Evolutionary conservation across 768 basidiomycete species (phyloP), one percentile per base, ranked within the genome.

Genomic region (Lactifluus piperatus): DNA sequence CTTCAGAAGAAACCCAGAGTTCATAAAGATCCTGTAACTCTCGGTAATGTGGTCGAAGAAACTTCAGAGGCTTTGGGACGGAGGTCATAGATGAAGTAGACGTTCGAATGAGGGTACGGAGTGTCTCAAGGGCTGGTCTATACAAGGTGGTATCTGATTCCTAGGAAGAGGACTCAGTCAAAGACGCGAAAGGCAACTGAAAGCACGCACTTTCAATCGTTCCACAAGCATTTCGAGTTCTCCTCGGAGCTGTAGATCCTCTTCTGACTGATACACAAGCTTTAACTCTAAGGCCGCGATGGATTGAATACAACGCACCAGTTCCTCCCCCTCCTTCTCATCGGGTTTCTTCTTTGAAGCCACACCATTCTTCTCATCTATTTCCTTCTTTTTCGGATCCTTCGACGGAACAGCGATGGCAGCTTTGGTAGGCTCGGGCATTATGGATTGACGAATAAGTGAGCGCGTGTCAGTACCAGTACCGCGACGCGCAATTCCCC

Each of bases 61-160:
- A 99, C 75, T 99, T 99, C 58, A 99, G 80, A 29, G 97, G 97
- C 76, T 99, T 98, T 1, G 97, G 97, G 10, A 99, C 95, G 24
- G 93, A 94, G 11, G 97, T 99, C 95, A 99, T 98, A 6, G 94
- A 97, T 16, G 91, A 94, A 4, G 97, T 99, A 11, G 94, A 94
- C 6, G 95, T 97, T 68, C 92, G 81, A 68, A 98, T 98, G 44
- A 98, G 78, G 7, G 89, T 93, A 49, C 95, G 83, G 10, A 99
- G 79, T 4, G 92, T 92, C 75, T 99, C 95, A 14, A 99, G 79
- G 27, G 95, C 93, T 24, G 94, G 87, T 18, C 85, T 79, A 71
- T 97, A 92, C 32, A 98, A 79, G 32, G 81, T 78, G 0, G 84
- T 86, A 68, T 97, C 84, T 58, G 88, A 69, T 84, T 99, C 95